Base-by-base conservation (phyloP, 2,329 filamentous ascomycete genomes). In the Aureobasidium subglaciale region DNA sequence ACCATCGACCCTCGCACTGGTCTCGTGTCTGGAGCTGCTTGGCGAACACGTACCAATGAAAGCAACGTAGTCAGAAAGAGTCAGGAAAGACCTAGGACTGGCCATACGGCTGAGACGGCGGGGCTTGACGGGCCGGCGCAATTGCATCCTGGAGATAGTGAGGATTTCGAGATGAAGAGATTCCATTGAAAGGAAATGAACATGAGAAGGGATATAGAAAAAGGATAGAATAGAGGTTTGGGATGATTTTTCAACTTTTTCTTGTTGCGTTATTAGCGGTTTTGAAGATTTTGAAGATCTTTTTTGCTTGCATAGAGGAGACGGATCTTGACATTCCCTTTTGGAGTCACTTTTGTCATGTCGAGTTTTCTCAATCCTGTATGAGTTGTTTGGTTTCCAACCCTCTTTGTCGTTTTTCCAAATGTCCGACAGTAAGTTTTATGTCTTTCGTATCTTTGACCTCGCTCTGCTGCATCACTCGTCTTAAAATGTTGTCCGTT, bases 1-100 rank as follows among this genome's bases (percentile, higher is more conserved):
- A 58, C 62, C 2, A 59, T 70, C 5, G 67, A 70, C 56, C 65
- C 68, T 1, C 40, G 67, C n/a, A 62, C 58, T 8, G 68, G 67
- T 1, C 59, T 67, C 49, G 60, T 69, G 5, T 66, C 64, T 25
- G 59, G 57, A 2, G 61, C 61, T 3, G 67, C 67, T 4, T 67
- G 63, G 64, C 59, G 66, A 25, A 56, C 63, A 13, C 60, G 58
- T 13, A 67, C 65, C 5, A 60, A 66, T 41, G 65, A 68, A 53
- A 63, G 60, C 29, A 65, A 67, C 41, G 32, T 63, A 7, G 38
- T 42, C 0, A 25, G 45, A 1, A 53, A 42, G 18, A 43, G 41
- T 32, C 53, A 43, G 3, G 42, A 43, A 7, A 40, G 53, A 27
- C 34, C 53, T n/a, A 32, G 32, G n/a, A 56, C 41, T 10, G 34